phyloP scores from a whole-genome alignment of 2,329 filamentous ascomycete genomes.

The Massarina eburnea region DNA sequence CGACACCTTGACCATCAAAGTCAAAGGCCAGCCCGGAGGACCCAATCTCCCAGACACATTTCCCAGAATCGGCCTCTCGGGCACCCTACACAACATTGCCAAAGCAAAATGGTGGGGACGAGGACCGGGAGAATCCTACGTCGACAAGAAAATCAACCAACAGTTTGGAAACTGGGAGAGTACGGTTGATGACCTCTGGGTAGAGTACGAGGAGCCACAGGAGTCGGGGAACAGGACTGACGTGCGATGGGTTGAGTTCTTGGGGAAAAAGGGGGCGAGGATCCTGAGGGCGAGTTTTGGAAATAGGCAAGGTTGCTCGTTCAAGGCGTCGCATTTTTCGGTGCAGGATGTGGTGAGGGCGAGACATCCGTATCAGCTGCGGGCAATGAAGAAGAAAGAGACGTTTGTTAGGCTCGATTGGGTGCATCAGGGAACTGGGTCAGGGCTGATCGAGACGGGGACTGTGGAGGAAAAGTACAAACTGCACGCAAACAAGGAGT shows the following conservation, averaged over 20 bases:
- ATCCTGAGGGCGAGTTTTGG: slow-evolving; percentile 33
- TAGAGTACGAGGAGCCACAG: slow-evolving; percentile 67
- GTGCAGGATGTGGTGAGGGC: slow-evolving; percentile 58
- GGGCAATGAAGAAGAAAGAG: slow-evolving; percentile 55
- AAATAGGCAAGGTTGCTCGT: slow-evolving; percentile 41
- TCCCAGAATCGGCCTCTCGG: slow-evolving; percentile 64
- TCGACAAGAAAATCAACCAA: slow-evolving; percentile 65
- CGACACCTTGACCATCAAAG: no score
- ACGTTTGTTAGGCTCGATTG: slow-evolving; percentile 62
- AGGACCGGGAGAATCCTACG: slow-evolving; percentile 67
- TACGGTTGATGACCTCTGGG: slow-evolving; percentile 54
- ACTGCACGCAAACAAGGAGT: slow-evolving; percentile 37
- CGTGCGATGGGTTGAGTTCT: slow-evolving; percentile 56
- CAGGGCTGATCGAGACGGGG: slow-evolving; percentile 62
- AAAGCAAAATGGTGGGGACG: slow-evolving; percentile 62
- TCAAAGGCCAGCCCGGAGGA: no score
- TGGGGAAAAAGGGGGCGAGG: slow-evolving; percentile 12
- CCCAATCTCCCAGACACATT: slow-evolving; percentile 55
- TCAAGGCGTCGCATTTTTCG: slow-evolving; percentile 59
- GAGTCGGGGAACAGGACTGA: slow-evolving; percentile 67
- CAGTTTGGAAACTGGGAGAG: slow-evolving; percentile 52
- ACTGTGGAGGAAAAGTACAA: slow-evolving; percentile 46
- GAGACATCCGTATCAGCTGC: slow-evolving; percentile 65
- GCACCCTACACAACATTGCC: slow-evolving; percentile 47
- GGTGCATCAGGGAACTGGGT: slow-evolving; percentile 64